Evolutionary conservation across 768 basidiomycete species (phyloP).

Genomic region (Tubosaeta sp.): DNA sequence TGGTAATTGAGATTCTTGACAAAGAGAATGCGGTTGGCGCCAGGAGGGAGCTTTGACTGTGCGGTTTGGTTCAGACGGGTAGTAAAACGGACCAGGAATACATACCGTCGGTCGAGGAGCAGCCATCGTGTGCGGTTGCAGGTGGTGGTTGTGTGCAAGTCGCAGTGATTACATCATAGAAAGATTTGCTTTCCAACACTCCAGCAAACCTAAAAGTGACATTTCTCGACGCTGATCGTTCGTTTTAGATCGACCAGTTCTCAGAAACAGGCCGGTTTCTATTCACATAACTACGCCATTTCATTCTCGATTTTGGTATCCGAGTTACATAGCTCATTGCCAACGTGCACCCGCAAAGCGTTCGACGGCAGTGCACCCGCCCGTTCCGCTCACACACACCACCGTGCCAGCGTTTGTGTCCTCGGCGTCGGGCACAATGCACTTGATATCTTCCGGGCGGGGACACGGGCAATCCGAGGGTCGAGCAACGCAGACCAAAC

Average conservation of each 20-base stretch:
- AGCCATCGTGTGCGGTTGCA: constrained; percentile 43
- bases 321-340: constrained; percentile 7
- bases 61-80: not conserved
- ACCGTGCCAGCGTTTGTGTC: constrained; percentile 55
- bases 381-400: constrained; percentile 62
- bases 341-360: constrained; percentile 31
- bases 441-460: constrained; percentile 70
- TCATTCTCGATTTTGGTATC: too few relatives aligned
- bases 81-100: not conserved
- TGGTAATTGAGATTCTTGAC: constrained; percentile 92
- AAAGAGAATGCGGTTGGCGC: constrained; percentile 88
- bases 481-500: constrained; percentile 55
- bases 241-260: not conserved
- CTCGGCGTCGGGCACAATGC: constrained; percentile 59
- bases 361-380: constrained; percentile 62
- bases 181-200: not conserved
- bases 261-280: not conserved
- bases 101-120: constrained; percentile 64
- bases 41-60: constrained; percentile 84
- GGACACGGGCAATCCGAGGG: constrained; percentile 76
- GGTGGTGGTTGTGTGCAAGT: constrained; percentile 6
- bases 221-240: not conserved
- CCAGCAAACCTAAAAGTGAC: not conserved
- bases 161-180: constrained; percentile 20
- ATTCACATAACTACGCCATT: too few relatives aligned